Percentiles rank a stretch among this genome's conserved stretches.
Conservation (phyloP, 202 grass and related monocot genomes). For the Saccharum hybrid region DNA sequence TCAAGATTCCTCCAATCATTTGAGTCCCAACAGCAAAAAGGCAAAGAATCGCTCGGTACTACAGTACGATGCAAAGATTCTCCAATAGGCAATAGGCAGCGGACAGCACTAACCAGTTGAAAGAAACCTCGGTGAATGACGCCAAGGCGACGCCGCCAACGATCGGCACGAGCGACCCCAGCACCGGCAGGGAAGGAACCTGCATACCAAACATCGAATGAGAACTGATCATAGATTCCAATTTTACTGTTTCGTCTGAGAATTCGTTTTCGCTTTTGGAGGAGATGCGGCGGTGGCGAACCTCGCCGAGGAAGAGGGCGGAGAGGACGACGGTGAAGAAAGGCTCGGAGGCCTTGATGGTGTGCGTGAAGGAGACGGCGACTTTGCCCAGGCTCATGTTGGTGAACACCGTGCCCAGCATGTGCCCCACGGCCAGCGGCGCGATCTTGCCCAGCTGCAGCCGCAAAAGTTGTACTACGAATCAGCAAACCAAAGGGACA, state of each 20-base stretch:
- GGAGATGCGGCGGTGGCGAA: background rate
- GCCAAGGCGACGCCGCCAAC: constrained; percentile 82
- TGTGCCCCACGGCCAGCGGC: constrained; percentile 64
- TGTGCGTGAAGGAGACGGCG: constrained; percentile 83
- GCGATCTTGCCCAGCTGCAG: constrained; percentile 59
- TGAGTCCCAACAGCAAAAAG: constrained; percentile 17
- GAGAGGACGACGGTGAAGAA: constrained; percentile 86
- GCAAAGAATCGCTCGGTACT: background rate
- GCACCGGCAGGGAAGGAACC: constrained; percentile 57
- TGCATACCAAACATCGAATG: constrained; percentile 24
- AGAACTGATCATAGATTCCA: background rate
- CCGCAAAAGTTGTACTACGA: background rate
- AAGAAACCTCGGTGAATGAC: constrained; percentile 79
- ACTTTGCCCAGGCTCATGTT: constrained; percentile 80
- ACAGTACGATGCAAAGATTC: constrained; percentile 11
- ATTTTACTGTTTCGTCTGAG: background rate
- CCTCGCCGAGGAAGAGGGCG: constrained; percentile 68
- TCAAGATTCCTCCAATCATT: constrained; percentile 32
- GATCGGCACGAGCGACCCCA: constrained; percentile 75
- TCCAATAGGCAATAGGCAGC: background rate
- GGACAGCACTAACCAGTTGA: constrained; percentile 64
- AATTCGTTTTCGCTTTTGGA: background rate
- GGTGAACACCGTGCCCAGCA: constrained; percentile 76
- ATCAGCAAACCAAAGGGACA: background rate
- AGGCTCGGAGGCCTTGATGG: constrained; percentile 77